Base-by-base conservation (phyloP, 2,329 filamentous ascomycete species). In the Calonectria leucothoes region DNA sequence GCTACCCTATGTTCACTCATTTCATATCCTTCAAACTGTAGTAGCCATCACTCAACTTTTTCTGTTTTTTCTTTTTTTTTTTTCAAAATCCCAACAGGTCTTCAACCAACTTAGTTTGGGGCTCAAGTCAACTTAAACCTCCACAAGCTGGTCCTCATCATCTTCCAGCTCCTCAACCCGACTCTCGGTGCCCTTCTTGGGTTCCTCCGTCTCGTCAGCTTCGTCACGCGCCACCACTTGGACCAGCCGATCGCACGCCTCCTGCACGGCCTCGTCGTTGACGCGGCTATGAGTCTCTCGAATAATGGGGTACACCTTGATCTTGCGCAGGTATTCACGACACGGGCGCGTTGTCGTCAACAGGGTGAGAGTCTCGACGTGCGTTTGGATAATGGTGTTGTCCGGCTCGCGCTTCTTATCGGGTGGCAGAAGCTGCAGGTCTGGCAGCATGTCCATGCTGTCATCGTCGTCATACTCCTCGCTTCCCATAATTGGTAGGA, bases 381-480 rank as follows among this genome's bases (percentile, higher is more conserved):
- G 96, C 3, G 94, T 97, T 82, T 94, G 91, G 68, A 98, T 89
- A 76, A 98, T 97, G 59, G 91, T 90, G 20, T 86, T 84, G 80
- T 98, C 95, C 4, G 89, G 84, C 76, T 99, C 97, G 49, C 96
- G 91, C 84, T 93, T 88, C 88, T 99, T 98, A 82, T 98, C 95
- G 0, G 95, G 94, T 0, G 95, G 94, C 14, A 98, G 88, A 0
- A 98, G 89, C 85, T 98, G 96, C 75, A 98, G 88, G 82, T 98
- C 97, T 0, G 95, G 93, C 14, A 98, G 88, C 95, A 99, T 98
- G 48, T 90, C 91, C 82, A 95, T 90, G 71, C 91, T 94, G 77
- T 99, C 97, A 63, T 98, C 95, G 42, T 96, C 94, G 23, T 93
- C 89, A 82, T 96, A 98, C 82, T 97, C 94, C 83, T 98, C 97